These are phyloP conservation scores for Paecilomyces fulvus DNA, from an alignment of 2,329 filamentous ascomycete genomes.

Conservation along the genomic window DNA sequence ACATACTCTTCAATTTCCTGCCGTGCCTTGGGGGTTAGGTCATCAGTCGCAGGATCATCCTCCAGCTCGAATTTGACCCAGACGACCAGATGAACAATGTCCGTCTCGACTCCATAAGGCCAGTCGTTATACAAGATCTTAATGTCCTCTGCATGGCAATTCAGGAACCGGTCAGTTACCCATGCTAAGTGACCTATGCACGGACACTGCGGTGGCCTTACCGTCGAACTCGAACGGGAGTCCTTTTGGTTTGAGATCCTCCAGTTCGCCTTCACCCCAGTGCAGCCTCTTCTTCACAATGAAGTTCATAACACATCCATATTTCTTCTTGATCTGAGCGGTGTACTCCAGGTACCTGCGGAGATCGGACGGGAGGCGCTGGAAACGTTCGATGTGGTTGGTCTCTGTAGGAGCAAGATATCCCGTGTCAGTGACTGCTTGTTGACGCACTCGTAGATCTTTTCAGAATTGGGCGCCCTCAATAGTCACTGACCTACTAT, in stretches of 20 bases:
- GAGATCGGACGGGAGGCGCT: slow-evolving; percentile 66
- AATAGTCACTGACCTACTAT: slow-evolving; percentile 44
- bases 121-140: slow-evolving; percentile 84
- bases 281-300: slow-evolving; percentile 60
- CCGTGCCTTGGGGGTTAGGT: slow-evolving; percentile 57
- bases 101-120: slow-evolving; percentile 76
- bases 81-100: slow-evolving; percentile 76
- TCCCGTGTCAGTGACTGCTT: not conserved
- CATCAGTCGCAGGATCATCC: slow-evolving; percentile 57
- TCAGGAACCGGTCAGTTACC: slow-evolving; percentile 9
- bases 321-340: slow-evolving; percentile 51
- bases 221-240: slow-evolving; percentile 27
- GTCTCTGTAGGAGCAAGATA: slow-evolving; percentile 30
- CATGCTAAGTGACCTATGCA: slow-evolving; percentile 1
- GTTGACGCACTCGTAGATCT: not conserved
- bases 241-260: slow-evolving; percentile 22
- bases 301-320: slow-evolving; percentile 73
- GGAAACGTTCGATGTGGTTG: slow-evolving; percentile 69
- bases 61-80: slow-evolving; percentile 85
- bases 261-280: slow-evolving; percentile 50
- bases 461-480: not conserved
- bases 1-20: slow-evolving; percentile 65
- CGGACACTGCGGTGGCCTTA: slow-evolving; percentile 6
- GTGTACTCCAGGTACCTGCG: slow-evolving; percentile 68
- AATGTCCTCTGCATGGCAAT: slow-evolving; percentile 44